Percentiles rank a stretch among this genome's conserved stretches.
These are phyloP conservation scores for Aethionema arabicum DNA, from an alignment of 345 rosid genomes.

Conservation along the genomic window DNA sequence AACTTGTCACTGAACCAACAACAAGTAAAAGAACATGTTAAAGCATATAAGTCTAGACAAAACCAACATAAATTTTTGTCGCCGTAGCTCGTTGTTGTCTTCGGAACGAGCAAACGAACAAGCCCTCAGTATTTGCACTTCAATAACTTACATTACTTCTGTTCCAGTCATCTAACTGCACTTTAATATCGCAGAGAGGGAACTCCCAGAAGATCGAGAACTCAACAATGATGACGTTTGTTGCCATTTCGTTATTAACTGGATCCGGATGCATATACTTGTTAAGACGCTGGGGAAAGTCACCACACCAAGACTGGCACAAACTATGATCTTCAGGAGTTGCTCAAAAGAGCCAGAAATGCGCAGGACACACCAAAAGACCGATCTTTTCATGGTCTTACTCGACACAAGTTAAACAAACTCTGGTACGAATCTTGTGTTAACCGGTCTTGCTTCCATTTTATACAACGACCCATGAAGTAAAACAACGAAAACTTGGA, in stretches of 20 bases:
- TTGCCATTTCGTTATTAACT: slow-evolving; percentile 61
- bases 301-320: slow-evolving; percentile 82
- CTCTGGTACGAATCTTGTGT: slow-evolving; percentile 19
- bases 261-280: slow-evolving; percentile 81
- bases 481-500: slow-evolving; percentile 5
- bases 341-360: neutral
- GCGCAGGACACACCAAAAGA: slow-evolving; percentile 15
- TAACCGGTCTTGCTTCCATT: slow-evolving; percentile 25
- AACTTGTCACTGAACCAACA: no score
- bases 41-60: no score
- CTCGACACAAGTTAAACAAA: neutral
- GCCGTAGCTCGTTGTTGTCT: no score
- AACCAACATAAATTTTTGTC: no score
- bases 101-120: no score
- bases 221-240: slow-evolving; percentile 60
- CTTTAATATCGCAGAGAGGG: slow-evolving; percentile 63
- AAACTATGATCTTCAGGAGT: slow-evolving; percentile 47
- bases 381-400: slow-evolving; percentile 16
- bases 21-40: no score
- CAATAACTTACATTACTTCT: neutral
- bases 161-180: neutral
- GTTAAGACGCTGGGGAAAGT: slow-evolving; percentile 86
- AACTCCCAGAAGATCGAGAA: slow-evolving; percentile 61
- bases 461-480: slow-evolving; percentile 33
- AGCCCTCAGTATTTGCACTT: neutral